phyloP scores from a whole-genome alignment of 768 basidiomycete genomes.

The Psilocybe cubensis region DNA sequence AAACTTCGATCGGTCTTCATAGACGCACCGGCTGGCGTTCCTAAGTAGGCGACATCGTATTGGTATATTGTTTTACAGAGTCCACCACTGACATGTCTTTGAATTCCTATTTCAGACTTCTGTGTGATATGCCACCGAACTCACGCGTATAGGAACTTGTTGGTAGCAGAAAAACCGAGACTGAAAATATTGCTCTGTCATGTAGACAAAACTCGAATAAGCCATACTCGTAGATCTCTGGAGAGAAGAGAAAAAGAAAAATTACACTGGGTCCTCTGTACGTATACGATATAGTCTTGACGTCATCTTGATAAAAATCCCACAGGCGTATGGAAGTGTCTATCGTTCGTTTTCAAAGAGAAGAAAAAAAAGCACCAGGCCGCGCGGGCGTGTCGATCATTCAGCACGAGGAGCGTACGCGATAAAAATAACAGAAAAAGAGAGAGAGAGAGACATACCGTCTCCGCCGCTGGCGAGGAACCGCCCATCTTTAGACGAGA shows the following conservation, averaged over 20 bases:
- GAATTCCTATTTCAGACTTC: slow-evolving; percentile 3
- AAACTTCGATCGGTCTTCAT: slow-evolving; percentile 13
- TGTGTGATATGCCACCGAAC: slow-evolving; percentile 28
- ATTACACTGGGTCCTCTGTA: slow-evolving; percentile 52
- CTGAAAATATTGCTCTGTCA: slow-evolving; percentile 77
- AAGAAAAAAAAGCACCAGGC: background rate
- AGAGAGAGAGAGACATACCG: slow-evolving; percentile 41
- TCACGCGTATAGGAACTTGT: slow-evolving; percentile 67
- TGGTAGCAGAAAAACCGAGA: slow-evolving; percentile 70
- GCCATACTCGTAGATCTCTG: background rate
- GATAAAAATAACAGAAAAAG: background rate
- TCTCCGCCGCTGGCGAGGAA: slow-evolving; percentile 75
- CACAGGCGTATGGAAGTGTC: slow-evolving; percentile 62
- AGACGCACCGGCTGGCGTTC: slow-evolving; percentile 15
- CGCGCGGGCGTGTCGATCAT: background rate
- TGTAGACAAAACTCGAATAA: background rate
- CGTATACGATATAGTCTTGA: slow-evolving; percentile 42
- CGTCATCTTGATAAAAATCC: slow-evolving; percentile 68
- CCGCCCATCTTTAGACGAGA: slow-evolving; percentile 61
- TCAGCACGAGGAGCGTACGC: background rate
- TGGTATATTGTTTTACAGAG: slow-evolving; percentile 53
- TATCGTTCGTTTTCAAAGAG: slow-evolving; percentile 19
- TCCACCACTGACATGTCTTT: slow-evolving; percentile 49
- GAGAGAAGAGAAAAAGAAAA: background rate
- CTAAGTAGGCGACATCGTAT: slow-evolving; percentile 52